Percentiles rank a stretch among this genome's conserved stretches.
phyloP scores from a whole-genome alignment of 345 rosid genomes.

The Corchorus capsularis region DNA sequence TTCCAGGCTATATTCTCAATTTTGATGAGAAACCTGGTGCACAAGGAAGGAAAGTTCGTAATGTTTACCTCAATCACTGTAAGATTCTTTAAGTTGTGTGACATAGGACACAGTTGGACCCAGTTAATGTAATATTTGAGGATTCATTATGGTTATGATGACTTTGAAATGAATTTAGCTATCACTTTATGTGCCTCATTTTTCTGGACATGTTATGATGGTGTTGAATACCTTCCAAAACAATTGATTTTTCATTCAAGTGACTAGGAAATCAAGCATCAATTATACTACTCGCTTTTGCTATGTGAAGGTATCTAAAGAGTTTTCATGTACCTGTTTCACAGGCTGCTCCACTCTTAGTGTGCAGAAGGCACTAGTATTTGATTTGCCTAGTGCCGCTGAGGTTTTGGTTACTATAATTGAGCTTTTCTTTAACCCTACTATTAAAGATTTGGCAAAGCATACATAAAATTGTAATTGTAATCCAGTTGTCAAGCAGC shows the following conservation, averaged over 20 bases:
- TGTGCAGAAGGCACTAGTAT: not conserved
- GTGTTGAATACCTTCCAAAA: no score
- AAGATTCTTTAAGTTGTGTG: not conserved
- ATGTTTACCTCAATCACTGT: not conserved
- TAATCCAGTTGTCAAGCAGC: no score
- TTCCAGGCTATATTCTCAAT: not conserved
- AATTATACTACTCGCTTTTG: not conserved
- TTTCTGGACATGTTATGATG: no score
- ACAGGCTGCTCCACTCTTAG: not conserved
- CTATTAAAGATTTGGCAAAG: no score
- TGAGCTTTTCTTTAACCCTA: no score
- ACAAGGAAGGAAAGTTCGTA: not conserved
- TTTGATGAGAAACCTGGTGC: slow-evolving; percentile 1
- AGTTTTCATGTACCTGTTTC: not conserved
- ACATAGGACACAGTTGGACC: not conserved
- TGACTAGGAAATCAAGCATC: not conserved
- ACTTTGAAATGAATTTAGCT: slow-evolving; percentile 6
- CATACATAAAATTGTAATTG: no score
- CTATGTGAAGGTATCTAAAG: not conserved
- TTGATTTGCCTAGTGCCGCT: no score
- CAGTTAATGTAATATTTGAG: not conserved
- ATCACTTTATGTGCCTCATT: no score
- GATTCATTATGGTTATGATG: not conserved
- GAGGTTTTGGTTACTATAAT: no score
- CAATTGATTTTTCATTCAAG: not conserved